Evolutionary conservation across 441 rosid genomes (phyloP).

Genomic region (Populus hybrid): DNA sequence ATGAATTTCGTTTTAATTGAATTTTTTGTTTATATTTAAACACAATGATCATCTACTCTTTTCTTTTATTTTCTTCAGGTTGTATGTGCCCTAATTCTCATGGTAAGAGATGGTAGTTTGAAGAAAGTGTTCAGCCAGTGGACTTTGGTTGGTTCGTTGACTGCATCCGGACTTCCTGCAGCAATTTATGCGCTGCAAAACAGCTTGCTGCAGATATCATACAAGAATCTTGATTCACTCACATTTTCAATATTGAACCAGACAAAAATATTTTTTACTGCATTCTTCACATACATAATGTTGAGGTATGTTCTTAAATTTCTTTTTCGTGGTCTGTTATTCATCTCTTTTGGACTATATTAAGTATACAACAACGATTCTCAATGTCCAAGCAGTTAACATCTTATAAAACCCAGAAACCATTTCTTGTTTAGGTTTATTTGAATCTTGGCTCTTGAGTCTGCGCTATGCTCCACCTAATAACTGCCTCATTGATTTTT

Average conservation of each 20-base stretch:
- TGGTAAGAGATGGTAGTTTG: slow-evolving; percentile 82
- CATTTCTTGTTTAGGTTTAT: slow-evolving; percentile 1
- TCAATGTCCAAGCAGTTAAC: not conserved
- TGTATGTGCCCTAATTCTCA: slow-evolving; percentile 67
- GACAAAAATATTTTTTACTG: slow-evolving; percentile 92
- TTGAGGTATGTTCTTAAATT: slow-evolving; percentile 52
- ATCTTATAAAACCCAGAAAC: slow-evolving; percentile 1
- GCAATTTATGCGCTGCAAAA: slow-evolving; percentile 93
- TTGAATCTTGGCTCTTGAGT: not conserved
- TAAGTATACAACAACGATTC: not conserved
- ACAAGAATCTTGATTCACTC: slow-evolving; percentile 90
- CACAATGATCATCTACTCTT: not conserved
- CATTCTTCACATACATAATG: slow-evolving; percentile 73
- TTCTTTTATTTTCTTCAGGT: slow-evolving; percentile 46
- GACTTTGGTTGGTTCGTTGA: slow-evolving; percentile 81
- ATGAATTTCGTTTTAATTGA: not conserved
- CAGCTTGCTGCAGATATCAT: slow-evolving; percentile 97
- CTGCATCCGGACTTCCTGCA: slow-evolving; percentile 98
- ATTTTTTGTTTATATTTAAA: not conserved
- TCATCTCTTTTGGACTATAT: not conserved
- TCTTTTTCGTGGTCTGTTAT: not conserved
- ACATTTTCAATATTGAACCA: slow-evolving; percentile 94
- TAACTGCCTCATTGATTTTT: not conserved
- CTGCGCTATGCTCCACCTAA: slow-evolving; percentile 1
- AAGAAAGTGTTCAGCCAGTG: slow-evolving; percentile 59